phyloP scores from a whole-genome alignment of 805 yeast genomes.

The Scheffersomyces stipitis region DNA sequence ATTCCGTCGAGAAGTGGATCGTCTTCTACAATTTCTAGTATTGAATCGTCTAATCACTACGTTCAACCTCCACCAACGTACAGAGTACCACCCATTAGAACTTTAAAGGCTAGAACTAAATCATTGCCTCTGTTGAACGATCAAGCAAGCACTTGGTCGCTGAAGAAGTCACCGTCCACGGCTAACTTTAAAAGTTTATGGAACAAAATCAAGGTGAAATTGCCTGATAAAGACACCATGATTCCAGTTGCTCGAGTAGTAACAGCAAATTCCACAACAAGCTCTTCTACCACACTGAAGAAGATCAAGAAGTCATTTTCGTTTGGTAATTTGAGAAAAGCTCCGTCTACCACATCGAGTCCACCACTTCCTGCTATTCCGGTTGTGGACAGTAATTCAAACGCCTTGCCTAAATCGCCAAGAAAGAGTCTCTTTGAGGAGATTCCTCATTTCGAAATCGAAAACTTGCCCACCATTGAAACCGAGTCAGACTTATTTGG shows the following conservation, averaged over 20 bases:
- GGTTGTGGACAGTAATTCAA: too few relatives aligned
- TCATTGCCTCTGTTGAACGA: constrained; percentile 2
- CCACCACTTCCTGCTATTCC: too few relatives aligned
- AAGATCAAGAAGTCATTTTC: constrained; percentile 6
- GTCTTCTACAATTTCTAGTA: background rate
- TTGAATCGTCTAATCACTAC: background rate
- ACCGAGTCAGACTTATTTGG: constrained; percentile 27
- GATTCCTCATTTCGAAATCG: constrained; percentile 4
- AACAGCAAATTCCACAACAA: too few relatives aligned
- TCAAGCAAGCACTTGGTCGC: constrained; percentile 9
- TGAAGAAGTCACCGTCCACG: constrained; percentile 36
- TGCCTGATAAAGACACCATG: background rate
- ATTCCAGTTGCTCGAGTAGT: too few relatives aligned
- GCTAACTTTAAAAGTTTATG: constrained; percentile 15
- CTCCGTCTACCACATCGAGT: background rate
- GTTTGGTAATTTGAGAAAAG: constrained; percentile 3
- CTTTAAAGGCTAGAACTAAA: constrained; percentile 1
- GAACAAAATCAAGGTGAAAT: constrained; percentile 10
- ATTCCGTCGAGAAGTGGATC: background rate
- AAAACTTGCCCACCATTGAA: constrained; percentile 26
- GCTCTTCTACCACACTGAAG: background rate
- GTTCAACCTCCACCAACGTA: background rate
- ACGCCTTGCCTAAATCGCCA: background rate
- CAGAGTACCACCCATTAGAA: background rate
- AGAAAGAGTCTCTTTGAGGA: background rate